These are phyloP conservation scores for Salix udensis DNA, from an alignment of 345 rosid genomes.

Conservation along the genomic window DNA sequence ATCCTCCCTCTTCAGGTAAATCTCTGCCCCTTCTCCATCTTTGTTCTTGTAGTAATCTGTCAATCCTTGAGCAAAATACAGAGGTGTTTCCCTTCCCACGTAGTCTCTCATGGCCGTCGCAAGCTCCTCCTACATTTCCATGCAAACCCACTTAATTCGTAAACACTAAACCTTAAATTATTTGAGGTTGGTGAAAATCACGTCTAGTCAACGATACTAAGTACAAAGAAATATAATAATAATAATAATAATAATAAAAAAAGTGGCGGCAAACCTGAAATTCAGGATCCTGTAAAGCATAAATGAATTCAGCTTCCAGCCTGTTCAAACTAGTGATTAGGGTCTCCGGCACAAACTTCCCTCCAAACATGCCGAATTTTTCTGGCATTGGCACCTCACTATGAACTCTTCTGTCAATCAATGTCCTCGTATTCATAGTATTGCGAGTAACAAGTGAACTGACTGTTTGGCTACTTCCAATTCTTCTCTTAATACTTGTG, in stretches of 20 bases:
- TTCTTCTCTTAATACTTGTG: background rate
- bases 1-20: constrained; percentile 82
- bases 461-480: background rate
- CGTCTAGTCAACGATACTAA: background rate
- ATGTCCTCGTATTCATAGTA: background rate
- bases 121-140: constrained; percentile 51
- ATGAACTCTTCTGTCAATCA: background rate
- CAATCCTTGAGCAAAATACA: constrained; percentile 64
- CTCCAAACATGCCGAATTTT: constrained; percentile 71
- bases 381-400: constrained; percentile 13
- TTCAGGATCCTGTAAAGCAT: constrained; percentile 35
- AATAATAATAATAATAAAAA: background rate
- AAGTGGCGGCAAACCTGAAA: constrained; percentile 60
- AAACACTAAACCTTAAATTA: no score
- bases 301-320: constrained; percentile 60
- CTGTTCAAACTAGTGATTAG: constrained; percentile 41
- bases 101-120: constrained; percentile 58
- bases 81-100: constrained; percentile 77
- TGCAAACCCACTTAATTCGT: background rate
- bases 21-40: constrained; percentile 62
- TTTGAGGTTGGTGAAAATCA: no score
- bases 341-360: constrained; percentile 75
- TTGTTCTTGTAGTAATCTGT: constrained; percentile 58
- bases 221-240: background rate
- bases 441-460: background rate